Evolutionary conservation across 2,329 filamentous ascomycete genomes (phyloP).

Genomic region (Rutstroemia sp.): DNA sequence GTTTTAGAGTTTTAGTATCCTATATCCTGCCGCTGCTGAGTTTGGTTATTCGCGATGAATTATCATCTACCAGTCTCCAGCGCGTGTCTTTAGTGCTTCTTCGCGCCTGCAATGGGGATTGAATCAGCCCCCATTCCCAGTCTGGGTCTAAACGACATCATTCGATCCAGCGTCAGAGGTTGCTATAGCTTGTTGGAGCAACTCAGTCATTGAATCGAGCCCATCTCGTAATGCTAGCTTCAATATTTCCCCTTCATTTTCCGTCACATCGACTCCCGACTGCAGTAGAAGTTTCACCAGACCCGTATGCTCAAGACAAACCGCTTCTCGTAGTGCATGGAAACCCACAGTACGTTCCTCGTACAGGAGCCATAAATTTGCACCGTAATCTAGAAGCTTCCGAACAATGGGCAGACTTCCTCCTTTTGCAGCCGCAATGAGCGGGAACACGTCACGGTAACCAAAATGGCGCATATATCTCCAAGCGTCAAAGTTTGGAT

Average conservation of each 20-base stretch:
- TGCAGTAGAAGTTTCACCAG: neutral
- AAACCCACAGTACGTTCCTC: neutral
- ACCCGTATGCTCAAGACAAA: neutral
- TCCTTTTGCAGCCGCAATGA: neutral
- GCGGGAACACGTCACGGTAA: neutral
- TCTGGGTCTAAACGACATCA: too few species aligned
- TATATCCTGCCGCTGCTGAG: too few species aligned
- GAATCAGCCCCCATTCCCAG: too few species aligned
- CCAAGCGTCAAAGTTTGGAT: neutral
- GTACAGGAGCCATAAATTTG: neutral
- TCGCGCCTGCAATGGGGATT: too few species aligned
- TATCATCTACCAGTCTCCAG: too few species aligned
- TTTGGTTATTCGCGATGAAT: too few species aligned
- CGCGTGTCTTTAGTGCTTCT: too few species aligned
- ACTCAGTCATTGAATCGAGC: neutral
- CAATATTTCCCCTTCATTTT: neutral
- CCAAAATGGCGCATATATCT: too few species aligned
- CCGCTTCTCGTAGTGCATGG: neutral
- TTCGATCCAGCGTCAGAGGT: too few species aligned
- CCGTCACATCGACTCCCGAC: neutral
- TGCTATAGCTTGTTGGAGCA: neutral
- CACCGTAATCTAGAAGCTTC: constrained; percentile 7
- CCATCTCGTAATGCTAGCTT: neutral
- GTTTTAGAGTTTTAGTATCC: too few species aligned
- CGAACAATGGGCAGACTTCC: neutral